Percentiles rank a stretch among this genome's conserved stretches.
Evolutionary conservation across 768 basidiomycete genomes (phyloP).

Genomic region (Gloeopeniophorella convolvens): DNA sequence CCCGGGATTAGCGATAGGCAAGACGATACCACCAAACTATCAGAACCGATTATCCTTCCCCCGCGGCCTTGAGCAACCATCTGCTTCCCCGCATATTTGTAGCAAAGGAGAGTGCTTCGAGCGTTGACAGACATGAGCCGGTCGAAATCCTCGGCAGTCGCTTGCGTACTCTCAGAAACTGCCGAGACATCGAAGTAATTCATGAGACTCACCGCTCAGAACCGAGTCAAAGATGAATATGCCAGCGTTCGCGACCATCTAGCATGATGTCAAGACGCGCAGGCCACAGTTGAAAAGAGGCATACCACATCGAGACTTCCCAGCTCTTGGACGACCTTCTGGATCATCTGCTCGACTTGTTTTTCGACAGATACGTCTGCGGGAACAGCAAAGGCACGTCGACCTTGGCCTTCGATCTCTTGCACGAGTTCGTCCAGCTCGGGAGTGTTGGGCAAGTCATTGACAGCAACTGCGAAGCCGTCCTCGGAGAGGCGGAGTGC

Average conservation of each 20-base stretch:
- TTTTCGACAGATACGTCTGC: constrained; percentile 14
- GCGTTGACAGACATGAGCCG: constrained; percentile 6
- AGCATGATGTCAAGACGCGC: background rate
- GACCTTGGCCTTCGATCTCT: constrained; percentile 10
- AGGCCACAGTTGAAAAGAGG: background rate
- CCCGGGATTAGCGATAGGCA: background rate
- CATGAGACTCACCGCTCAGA: background rate
- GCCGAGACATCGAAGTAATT: background rate
- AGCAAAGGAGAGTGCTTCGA: constrained; percentile 21
- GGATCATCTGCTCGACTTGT: constrained; percentile 5
- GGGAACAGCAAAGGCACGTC: constrained; percentile 4
- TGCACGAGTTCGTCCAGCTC: background rate
- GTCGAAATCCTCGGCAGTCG: constrained; percentile 3
- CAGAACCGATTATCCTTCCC: constrained; percentile 9
- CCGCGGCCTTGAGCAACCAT: constrained; percentile 22
- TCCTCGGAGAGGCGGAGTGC: constrained; percentile 23
- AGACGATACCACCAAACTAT: background rate
- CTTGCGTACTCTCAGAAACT: background rate
- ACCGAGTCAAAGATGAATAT: background rate
- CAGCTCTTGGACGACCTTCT: constrained; percentile 4
- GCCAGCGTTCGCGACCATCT: constrained; percentile 21
- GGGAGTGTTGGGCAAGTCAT: constrained; percentile 9
- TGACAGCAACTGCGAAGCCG: constrained; percentile 20
- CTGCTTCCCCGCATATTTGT: constrained; percentile 23
- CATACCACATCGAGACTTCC: constrained; percentile 17